phyloP scores from a whole-genome alignment of 2,329 filamentous ascomycete genomes.

The Geosmithia flava region DNA sequence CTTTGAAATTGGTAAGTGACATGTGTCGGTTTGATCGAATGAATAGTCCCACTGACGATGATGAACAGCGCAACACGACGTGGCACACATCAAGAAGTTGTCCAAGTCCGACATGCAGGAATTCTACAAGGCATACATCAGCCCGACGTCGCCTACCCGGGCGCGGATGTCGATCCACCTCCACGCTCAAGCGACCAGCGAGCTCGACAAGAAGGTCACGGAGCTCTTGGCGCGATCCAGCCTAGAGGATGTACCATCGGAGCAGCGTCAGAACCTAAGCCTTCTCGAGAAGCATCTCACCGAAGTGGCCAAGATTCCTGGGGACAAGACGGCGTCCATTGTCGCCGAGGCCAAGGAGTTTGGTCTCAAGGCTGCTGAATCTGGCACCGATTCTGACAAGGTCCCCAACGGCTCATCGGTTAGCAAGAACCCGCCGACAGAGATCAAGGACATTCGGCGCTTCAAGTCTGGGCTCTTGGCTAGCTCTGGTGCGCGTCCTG shows the following conservation, averaged over 20 bases:
- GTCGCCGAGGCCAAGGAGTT: slow-evolving; percentile 31
- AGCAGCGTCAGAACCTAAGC: slow-evolving; percentile 35
- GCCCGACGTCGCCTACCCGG: slow-evolving; percentile 57
- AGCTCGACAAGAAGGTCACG: slow-evolving; percentile 31
- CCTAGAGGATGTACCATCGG: slow-evolving; percentile 20
- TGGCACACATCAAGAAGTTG: slow-evolving; percentile 57
- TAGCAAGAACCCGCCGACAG: slow-evolving; percentile 21
- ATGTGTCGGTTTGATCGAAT: not conserved
- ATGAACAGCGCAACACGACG: slow-evolving; percentile 57
- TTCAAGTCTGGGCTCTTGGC: slow-evolving; percentile 69
- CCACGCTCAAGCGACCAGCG: slow-evolving; percentile 51
- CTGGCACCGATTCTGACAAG: slow-evolving; percentile 18
- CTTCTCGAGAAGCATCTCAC: slow-evolving; percentile 37
- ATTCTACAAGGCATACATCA: slow-evolving; percentile 68
- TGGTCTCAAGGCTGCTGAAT: slow-evolving; percentile 20
- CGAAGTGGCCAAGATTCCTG: slow-evolving; percentile 31
- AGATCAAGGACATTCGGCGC: slow-evolving; percentile 66
- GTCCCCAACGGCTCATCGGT: slow-evolving; percentile 30
- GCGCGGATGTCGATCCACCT: slow-evolving; percentile 82
- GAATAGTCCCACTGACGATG: not conserved
- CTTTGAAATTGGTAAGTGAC: slow-evolving; percentile 64
- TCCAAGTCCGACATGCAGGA: slow-evolving; percentile 69
- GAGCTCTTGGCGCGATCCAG: slow-evolving; percentile 23
- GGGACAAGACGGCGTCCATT: slow-evolving; percentile 36
- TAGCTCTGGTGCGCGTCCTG: slow-evolving; percentile 59